Percentiles rank a stretch among this genome's conserved stretches.
Conservation (phyloP, 495 filamentous ascomycete genomes). For the Glutinoglossum americanum region DNA sequence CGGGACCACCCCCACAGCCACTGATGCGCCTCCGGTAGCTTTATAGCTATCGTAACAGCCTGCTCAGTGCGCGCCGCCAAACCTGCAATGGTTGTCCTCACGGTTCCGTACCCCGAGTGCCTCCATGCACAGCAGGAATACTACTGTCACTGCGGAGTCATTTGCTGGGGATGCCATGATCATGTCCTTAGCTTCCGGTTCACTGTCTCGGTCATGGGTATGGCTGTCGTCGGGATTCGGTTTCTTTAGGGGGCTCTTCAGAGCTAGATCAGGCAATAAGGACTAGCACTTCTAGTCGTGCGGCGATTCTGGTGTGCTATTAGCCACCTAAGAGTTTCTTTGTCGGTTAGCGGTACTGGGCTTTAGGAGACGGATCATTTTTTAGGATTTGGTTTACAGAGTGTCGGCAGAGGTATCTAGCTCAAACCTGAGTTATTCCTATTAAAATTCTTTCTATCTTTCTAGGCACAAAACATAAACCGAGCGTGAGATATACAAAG, state of each 20-base stretch:
- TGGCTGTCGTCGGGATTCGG: not conserved
- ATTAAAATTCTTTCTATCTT: not conserved
- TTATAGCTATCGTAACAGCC: too few species aligned
- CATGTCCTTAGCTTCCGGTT: not conserved
- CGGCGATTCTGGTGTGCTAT: too few species aligned
- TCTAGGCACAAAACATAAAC: not conserved
- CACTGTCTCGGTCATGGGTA: not conserved
- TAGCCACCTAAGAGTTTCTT: not conserved
- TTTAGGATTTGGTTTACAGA: not conserved
- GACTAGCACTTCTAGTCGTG: not conserved
- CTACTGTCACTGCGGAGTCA: not conserved
- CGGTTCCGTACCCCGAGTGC: not conserved
- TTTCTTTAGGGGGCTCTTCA: not conserved
- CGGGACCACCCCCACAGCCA: too few species aligned
- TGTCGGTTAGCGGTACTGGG: not conserved
- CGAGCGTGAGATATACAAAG: too few species aligned
- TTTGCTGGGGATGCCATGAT: not conserved
- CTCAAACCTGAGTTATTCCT: not conserved
- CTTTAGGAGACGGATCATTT: not conserved
- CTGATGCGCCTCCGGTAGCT: conserved; percentile 1
- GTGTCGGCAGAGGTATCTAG: not conserved
- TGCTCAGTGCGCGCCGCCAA: not conserved
- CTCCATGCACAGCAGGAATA: not conserved
- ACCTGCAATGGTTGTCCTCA: conserved; percentile 4
- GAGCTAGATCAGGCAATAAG: not conserved